Conservation (phyloP, 352 stramenopile genomes). For the Stephanocyclus meneghinianus region DNA sequence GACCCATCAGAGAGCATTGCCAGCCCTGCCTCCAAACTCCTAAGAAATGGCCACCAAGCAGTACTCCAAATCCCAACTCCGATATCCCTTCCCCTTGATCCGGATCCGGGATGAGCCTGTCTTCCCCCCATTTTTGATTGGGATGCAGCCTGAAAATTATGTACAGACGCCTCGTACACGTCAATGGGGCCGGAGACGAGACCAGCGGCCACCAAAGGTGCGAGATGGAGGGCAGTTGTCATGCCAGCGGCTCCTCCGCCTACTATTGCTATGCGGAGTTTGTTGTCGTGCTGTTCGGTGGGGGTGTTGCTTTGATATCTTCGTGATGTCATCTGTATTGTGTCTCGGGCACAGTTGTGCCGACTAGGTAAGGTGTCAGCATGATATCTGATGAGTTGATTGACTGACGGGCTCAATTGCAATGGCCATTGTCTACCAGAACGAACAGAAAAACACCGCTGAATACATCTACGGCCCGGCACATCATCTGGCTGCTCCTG, state of each 20-base stretch:
- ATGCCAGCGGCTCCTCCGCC: constrained; percentile 71
- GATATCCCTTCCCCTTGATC: constrained; percentile 55
- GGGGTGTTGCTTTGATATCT: neutral
- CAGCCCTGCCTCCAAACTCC: constrained; percentile 16
- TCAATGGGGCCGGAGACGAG: constrained; percentile 72
- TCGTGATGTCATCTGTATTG: too few species aligned
- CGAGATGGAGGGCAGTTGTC: constrained; percentile 71
- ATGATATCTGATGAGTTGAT: too few species aligned
- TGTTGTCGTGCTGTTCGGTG: neutral
- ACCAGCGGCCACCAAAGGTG: constrained; percentile 61
- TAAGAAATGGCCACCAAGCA: constrained; percentile 61
- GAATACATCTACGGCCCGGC: too few species aligned
- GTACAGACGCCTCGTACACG: constrained; percentile 58
- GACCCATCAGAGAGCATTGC: neutral
- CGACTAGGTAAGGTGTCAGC: too few species aligned
- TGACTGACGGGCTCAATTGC: too few species aligned
- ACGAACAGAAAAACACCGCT: too few species aligned
- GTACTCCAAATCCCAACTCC: constrained; percentile 81
- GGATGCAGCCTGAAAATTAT: neutral
- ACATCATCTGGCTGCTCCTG: too few species aligned
- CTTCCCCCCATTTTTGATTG: constrained; percentile 8
- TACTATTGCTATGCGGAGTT: constrained; percentile 73
- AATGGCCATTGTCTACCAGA: too few species aligned
- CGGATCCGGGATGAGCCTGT: constrained; percentile 40
- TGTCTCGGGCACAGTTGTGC: too few species aligned